A percentile compares a stretch with the other conserved stretches of the same genome.
phyloP scores from a whole-genome alignment of 139 green algal species.

The Micractinium conductrix region DNA sequence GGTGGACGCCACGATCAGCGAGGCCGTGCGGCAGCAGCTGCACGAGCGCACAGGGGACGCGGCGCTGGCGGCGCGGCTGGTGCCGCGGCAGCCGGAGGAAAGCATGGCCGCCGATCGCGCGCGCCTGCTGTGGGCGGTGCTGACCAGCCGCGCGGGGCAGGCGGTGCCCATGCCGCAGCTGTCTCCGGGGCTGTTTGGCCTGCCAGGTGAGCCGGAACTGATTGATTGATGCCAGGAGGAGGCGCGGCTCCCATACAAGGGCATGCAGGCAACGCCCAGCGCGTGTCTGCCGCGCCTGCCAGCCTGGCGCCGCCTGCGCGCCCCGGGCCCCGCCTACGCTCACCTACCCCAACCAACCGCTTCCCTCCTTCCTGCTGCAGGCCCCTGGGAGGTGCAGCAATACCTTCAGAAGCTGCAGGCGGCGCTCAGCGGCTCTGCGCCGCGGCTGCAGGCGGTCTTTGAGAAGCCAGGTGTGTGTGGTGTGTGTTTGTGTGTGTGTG shows the following conservation, averaged over 20 bases:
- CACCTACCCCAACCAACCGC: not conserved
- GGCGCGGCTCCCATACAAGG: too few relatives aligned
- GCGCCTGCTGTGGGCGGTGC: constrained; percentile 48
- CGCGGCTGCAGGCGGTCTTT: constrained; percentile 56
- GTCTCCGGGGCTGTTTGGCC: not conserved
- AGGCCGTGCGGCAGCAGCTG: constrained; percentile 10
- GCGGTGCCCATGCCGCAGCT: constrained; percentile 35
- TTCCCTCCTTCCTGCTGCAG: constrained; percentile 46
- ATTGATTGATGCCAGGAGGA: too few relatives aligned
- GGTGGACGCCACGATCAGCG: constrained; percentile 62
- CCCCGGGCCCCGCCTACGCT: too few relatives aligned
- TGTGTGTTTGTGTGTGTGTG: too few relatives aligned
- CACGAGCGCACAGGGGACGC: constrained; percentile 40
- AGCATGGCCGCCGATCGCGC: constrained; percentile 49
- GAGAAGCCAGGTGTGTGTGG: constrained; percentile 63
- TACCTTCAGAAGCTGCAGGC: constrained; percentile 44
- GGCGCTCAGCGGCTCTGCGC: constrained; percentile 19
- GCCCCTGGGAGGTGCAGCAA: constrained; percentile 54
- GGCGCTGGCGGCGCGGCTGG: constrained; percentile 56
- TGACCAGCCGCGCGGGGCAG: constrained; percentile 7
- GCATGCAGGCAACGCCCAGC: too few relatives aligned
- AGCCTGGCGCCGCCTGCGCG: too few relatives aligned
- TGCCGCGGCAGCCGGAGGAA: constrained; percentile 66
- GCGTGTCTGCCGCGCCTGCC: too few relatives aligned
- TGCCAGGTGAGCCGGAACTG: constrained; percentile 19